These are phyloP conservation scores for Picochlorum sp. DNA, from an alignment of 139 green algal genomes.

Conservation along the genomic window DNA sequence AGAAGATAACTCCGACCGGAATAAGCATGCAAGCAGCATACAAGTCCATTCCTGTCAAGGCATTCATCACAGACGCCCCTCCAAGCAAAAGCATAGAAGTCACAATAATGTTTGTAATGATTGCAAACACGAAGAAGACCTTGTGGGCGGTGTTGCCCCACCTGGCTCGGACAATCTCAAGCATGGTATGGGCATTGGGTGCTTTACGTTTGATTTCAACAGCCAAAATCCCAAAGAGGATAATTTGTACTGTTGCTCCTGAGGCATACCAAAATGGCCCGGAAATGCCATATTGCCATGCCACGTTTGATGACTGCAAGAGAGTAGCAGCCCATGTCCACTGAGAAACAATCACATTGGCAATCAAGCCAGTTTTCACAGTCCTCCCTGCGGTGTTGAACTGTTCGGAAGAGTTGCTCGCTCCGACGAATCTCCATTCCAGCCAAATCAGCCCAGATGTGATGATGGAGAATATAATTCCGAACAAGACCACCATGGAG, in stretches of 20 bases:
- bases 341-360: constrained; percentile 28
- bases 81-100: constrained; percentile 86
- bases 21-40: constrained; percentile 28
- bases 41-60: constrained; percentile 66
- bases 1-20: constrained; percentile 64
- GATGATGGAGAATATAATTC: constrained; percentile 12
- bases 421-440: constrained; percentile 6
- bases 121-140: constrained; percentile 73
- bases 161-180: constrained; percentile 67
- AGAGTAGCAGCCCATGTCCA: constrained; percentile 52
- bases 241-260: constrained; percentile 84
- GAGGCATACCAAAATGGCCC: constrained; percentile 68
- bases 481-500: constrained; percentile 13
- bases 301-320: constrained; percentile 41
- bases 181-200: constrained; percentile 78
- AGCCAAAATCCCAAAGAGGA: constrained; percentile 89
- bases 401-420: constrained; percentile 25
- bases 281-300: constrained; percentile 41
- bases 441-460: constrained; percentile 11
- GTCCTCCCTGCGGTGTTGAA: constrained; percentile 37
- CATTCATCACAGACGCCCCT: constrained; percentile 76
- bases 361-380: constrained; percentile 35
- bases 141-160: constrained; percentile 51
- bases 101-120: constrained; percentile 86
- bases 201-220: constrained; percentile 93